Evolutionary conservation across 495 filamentous ascomycete species (phyloP).

Genomic region (Hyaloscypha bicolor): DNA sequence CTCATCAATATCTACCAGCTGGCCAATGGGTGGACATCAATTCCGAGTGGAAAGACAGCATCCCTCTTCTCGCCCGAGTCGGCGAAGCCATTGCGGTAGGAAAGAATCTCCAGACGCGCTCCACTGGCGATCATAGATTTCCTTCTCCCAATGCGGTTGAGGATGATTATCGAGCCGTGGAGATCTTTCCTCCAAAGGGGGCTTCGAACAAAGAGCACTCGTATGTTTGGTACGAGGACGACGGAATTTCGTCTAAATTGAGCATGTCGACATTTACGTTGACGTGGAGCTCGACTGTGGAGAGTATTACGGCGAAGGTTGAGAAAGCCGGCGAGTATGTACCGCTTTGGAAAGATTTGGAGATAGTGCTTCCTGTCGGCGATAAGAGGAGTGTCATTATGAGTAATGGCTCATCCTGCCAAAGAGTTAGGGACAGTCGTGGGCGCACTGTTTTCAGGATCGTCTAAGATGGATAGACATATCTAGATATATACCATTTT

Average conservation of each 20-base stretch:
- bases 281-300: conserved; percentile 47
- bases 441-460: conserved; percentile 7
- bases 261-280: conserved; percentile 47
- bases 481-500: not conserved
- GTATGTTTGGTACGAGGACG: conserved; percentile 66
- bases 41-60: conserved; percentile 60
- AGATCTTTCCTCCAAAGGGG: conserved; percentile 61
- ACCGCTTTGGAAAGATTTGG: conserved; percentile 55
- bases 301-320: conserved; percentile 41
- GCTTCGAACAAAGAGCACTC: conserved; percentile 38
- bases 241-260: conserved; percentile 55
- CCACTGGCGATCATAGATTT: conserved; percentile 56
- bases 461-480: not conserved
- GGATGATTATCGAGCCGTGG: conserved; percentile 63
- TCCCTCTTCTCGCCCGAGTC: conserved; percentile 63
- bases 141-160: conserved; percentile 54
- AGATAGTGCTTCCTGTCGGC: conserved; percentile 52
- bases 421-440: not conserved
- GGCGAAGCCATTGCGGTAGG: conserved; percentile 62
- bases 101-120: conserved; percentile 56
- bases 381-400: conserved; percentile 48
- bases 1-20: conserved; percentile 58
- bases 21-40: conserved; percentile 63
- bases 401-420: not conserved
- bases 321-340: conserved; percentile 45